Percentiles rank a stretch among this genome's conserved stretches.
phyloP scores from a whole-genome alignment of 768 basidiomycete species.

The Zangia roseola region DNA sequence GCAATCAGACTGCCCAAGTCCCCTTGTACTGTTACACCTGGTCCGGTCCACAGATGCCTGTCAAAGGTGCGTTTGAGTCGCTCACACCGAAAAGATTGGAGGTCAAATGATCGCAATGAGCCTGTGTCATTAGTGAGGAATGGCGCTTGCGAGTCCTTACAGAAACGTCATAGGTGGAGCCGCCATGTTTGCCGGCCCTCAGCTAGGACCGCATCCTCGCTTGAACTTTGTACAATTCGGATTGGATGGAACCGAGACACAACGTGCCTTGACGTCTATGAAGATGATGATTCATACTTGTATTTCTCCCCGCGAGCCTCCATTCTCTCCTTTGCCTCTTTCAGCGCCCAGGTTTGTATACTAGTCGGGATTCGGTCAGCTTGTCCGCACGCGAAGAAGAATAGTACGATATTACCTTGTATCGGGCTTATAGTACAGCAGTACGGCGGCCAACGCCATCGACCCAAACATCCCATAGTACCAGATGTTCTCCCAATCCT shows the following conservation, averaged over 20 bases:
- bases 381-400: background rate
- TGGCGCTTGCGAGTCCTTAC: background rate
- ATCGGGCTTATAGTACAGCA: constrained; percentile 91
- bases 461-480: constrained; percentile 89
- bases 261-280: constrained; percentile 17
- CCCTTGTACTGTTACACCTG: no score
- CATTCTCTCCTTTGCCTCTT: constrained; percentile 88
- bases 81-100: no score
- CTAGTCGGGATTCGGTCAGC: constrained; percentile 37
- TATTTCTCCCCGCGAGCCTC: constrained; percentile 90
- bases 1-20: no score
- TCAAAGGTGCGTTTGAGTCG: no score
- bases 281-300: constrained; percentile 68
- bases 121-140: no score
- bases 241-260: constrained; percentile 7
- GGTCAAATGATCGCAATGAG: no score
- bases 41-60: no score
- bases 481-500: constrained; percentile 91
- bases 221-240: background rate
- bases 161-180: no score
- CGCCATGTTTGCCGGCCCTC: no score
- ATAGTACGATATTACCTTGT: constrained; percentile 63
- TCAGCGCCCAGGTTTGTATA: constrained; percentile 89
- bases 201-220: background rate
- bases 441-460: constrained; percentile 70